phyloP scores from a whole-genome alignment of 805 yeast genomes.

The Candida sanyiensis region DNA sequence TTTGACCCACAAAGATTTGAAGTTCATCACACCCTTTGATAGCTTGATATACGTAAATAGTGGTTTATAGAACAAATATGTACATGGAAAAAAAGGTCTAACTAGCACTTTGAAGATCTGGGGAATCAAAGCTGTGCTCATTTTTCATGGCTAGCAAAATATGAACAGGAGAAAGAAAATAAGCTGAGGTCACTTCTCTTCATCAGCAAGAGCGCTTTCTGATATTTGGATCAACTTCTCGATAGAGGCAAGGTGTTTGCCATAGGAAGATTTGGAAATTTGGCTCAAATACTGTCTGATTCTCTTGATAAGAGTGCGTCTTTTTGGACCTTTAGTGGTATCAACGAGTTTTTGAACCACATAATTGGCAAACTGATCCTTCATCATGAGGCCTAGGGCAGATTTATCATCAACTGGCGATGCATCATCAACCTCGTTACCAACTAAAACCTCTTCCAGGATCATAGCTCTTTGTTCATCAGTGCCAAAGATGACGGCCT shows the following conservation, averaged over 20 bases:
- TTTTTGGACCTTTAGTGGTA: slow-evolving; percentile 64
- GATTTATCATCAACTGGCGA: slow-evolving; percentile 53
- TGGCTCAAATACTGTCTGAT: slow-evolving; percentile 76
- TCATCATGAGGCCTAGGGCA: slow-evolving; percentile 87
- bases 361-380: slow-evolving; percentile 96
- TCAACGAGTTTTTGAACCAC: slow-evolving; percentile 94
- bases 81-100: too few relatives aligned
- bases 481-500: slow-evolving; percentile 74
- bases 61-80: too few relatives aligned
- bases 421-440: slow-evolving; percentile 33
- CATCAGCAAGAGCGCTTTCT: slow-evolving; percentile 23
- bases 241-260: slow-evolving; percentile 79
- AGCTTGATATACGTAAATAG: too few relatives aligned
- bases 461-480: slow-evolving; percentile 55
- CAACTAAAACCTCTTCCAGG: slow-evolving; percentile 60
- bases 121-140: too few relatives aligned
- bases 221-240: slow-evolving; percentile 43
- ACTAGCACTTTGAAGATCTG: too few relatives aligned
- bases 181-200: slow-evolving; percentile 13
- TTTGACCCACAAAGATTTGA: too few relatives aligned
- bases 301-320: slow-evolving; percentile 61
- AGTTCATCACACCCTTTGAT: too few relatives aligned
- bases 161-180: too few relatives aligned
- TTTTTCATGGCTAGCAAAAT: too few relatives aligned
- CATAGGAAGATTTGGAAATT: slow-evolving; percentile 62